Evolutionary conservation across 495 filamentous ascomycete species (phyloP), one percentile per base, ranked within the genome.

Genomic region (Podospora appendiculata): DNA sequence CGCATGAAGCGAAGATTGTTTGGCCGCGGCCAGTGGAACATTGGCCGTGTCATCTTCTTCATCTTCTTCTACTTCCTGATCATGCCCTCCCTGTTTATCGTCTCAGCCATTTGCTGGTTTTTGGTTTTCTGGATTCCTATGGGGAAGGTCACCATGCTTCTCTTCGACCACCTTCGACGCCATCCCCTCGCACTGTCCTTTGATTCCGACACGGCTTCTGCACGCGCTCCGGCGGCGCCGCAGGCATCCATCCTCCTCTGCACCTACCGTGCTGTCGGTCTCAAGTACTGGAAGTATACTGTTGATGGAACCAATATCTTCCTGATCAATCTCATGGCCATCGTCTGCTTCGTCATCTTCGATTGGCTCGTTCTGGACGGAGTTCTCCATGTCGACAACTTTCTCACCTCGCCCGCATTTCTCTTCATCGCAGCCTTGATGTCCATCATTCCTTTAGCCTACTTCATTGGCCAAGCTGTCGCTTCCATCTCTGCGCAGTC

Each of bases 231-330:
- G 19, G 83, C 82, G 7, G 79, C 78, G 8, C 82, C 83, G 10
- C 85, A 90, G 39, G 87, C 89, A 36, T 93, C 89, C 18, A 91
- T 99, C 48, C 73, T 99, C 41, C 74, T 99, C 10, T 99, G 93
- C 77, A 97, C 94, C 11, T 97, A 99, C 69, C 88, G 94, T 54
- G 93, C 92, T 32, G 92, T 91, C 12, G 93, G 93, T 17, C 70
- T 84, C 44, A 90, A 92, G 68, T 99, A 99, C 71, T 99, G 94
- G 90, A 99, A 97, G 66, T 99, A 99, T 68, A 99, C 93, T 12
- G 78, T 99, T 53, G 93, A 96, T 59, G 93, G 93, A 48, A 97
- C 94, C 43, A 99, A 99, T 70, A 92, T 99, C 62, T 96, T 97
- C 70, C 82, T 99, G 60, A 95, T 99, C 73, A 99, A 99, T 63